Base-by-base conservation (phyloP, 1,284 basidiomycete genomes). In the Salmacisia buchloeana region DNA sequence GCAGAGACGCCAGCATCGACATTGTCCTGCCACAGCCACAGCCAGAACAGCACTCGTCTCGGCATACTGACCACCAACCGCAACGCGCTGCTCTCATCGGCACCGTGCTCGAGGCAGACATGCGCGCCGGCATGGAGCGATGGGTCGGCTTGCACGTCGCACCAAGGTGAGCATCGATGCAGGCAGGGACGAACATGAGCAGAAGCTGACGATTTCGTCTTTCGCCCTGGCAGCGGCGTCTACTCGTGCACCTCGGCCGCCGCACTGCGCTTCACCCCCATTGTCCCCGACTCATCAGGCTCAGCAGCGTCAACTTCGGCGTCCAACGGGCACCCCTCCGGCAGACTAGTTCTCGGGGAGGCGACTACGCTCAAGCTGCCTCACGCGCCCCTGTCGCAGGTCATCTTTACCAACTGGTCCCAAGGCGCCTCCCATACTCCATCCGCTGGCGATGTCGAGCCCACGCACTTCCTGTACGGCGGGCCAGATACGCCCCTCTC, bases 401-500 rank as follows among this genome's bases (percentile, higher is more conserved):
- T 63, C 29, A 61, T 64, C 57, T 74, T 75, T 13, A 33, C 58
- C 65, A 69, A 34, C 72, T 70, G 2, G 41, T 58, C 7, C 52
- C 60, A 18, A 12, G 23, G 5, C 46, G 46, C 6, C 12, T 6
- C 10, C 23, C 9, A 7, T 7, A 13, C 21, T 10, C 9, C 7
- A 49, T 7, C 49, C 29, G 18, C 5, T n/a, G 15, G 18, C 15
- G 18, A 21, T n/a, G 39, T 15, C 23, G 58, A 75, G 21, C 73
- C 73, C 0, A 72, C 67, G 9, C 66, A 70, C 61, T 72, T 75
- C 21, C 63, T 67, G 34, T 74, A 69, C 46, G 73, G 72, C 18
- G 73, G 73, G 21, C 72, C 74, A 43, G 73, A 75, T 38, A 59
- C 74, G 3, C 73, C 73, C 0, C 63, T 74, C 15, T 73, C 71